Evolutionary conservation across 345 rosid species (phyloP).

Genomic region (Aquilaria malaccensis): DNA sequence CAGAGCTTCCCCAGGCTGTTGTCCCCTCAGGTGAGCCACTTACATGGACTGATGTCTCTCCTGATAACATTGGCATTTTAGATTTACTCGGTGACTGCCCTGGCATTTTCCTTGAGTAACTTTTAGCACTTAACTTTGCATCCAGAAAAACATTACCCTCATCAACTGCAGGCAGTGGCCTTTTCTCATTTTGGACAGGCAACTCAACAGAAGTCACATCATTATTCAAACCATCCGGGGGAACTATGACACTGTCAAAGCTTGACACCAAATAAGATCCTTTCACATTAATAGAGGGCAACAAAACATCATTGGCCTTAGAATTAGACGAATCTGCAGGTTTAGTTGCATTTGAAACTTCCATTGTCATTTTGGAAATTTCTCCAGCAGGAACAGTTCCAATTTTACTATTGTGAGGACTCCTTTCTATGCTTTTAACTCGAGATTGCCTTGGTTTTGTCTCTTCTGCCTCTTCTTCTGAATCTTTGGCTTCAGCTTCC

Average conservation of each 20-base stretch:
- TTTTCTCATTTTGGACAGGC: constrained; percentile 19
- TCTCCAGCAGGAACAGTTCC: constrained; percentile 22
- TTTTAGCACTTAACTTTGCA: constrained; percentile 19
- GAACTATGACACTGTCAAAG: constrained; percentile 16
- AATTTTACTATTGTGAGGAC: constrained; percentile 39
- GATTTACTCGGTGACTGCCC: constrained; percentile 29
- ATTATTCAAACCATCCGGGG: constrained; percentile 12
- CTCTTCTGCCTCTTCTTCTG: constrained; percentile 68
- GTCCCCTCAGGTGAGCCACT: constrained; percentile 22
- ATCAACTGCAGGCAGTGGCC: constrained; percentile 20
- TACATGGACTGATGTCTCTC: constrained; percentile 19
- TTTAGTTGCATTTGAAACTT: constrained; percentile 17
- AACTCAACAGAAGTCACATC: constrained; percentile 13
- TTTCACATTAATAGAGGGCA: constrained; percentile 25
- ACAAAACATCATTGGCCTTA: constrained; percentile 18
- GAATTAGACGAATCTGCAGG: constrained; percentile 21
- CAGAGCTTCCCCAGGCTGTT: constrained; percentile 12
- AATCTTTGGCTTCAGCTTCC: constrained; percentile 92
- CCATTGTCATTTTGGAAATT: constrained; percentile 22
- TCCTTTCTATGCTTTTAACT: constrained; percentile 22
- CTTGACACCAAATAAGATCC: constrained; percentile 20
- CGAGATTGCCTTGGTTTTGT: constrained; percentile 25
- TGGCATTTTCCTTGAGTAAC: constrained; percentile 47
- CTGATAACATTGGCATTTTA: constrained; percentile 28
- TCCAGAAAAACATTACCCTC: constrained; percentile 12